phyloP scores from a whole-genome alignment of 1,284 basidiomycete genomes.

The Singerocomus rubriflavus region DNA sequence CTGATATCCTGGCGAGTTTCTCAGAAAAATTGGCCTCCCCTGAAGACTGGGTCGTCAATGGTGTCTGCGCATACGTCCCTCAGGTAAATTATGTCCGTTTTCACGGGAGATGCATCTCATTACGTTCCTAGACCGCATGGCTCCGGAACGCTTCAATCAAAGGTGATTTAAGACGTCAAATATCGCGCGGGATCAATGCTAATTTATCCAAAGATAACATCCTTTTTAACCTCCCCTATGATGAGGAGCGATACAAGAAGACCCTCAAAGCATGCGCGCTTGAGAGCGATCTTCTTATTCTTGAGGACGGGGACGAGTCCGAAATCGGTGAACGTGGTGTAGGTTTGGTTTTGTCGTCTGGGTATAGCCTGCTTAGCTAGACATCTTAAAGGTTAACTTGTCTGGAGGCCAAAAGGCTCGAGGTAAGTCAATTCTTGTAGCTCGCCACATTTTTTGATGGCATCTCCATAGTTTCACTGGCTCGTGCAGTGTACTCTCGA shows the following conservation, averaged over 20 bases:
- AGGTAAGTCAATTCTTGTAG: conserved; percentile 41
- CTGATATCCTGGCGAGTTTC: conserved; percentile 70
- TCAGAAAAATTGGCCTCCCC: conserved; percentile 37
- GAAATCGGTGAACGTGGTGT: conserved; percentile 88
- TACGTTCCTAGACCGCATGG: conserved; percentile 57
- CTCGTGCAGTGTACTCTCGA: conserved; percentile 91
- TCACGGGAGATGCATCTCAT: background rate
- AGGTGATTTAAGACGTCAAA: conserved; percentile 39
- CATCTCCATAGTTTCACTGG: conserved; percentile 66
- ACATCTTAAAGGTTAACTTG: conserved; percentile 63
- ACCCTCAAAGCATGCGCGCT: conserved; percentile 56
- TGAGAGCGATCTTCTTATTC: conserved; percentile 79
- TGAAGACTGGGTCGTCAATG: conserved; percentile 74
- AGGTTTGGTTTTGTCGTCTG: conserved; percentile 23
- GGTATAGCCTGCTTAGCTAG: background rate
- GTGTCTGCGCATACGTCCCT: conserved; percentile 89
- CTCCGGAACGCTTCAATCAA: conserved; percentile 91
- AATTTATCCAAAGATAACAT: conserved; percentile 70
- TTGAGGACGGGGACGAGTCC: conserved; percentile 93
- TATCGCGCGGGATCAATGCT: conserved; percentile 1
- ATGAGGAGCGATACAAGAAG: conserved; percentile 67
- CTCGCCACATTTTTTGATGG: background rate
- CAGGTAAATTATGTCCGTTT: conserved; percentile 48
- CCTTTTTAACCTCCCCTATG: conserved; percentile 81
- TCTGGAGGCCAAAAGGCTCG: conserved; percentile 96